phyloP scores from a whole-genome alignment of 192 early-diverging fungal genomes.

The Rhizoclosmatium globosum region DNA sequence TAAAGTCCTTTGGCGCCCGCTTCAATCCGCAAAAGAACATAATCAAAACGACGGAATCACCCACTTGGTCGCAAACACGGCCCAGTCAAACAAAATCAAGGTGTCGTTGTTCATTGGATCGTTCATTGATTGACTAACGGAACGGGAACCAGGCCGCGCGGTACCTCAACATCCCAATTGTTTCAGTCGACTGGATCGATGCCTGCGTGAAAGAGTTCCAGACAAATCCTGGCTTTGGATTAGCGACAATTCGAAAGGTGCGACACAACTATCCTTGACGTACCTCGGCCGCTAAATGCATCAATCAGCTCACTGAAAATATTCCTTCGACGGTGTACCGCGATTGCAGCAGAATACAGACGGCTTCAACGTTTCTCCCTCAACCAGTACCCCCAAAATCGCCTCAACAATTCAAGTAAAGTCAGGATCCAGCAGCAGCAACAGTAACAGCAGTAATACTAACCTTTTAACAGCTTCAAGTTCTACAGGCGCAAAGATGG shows the following conservation, averaged over 20 bases:
- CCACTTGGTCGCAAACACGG: neutral
- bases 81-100: neutral
- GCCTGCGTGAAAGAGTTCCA: neutral
- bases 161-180: neutral
- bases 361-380: no score
- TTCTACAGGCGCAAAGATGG: no score
- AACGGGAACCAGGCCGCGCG: neutral
- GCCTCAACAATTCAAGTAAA: no score
- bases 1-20: neutral
- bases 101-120: neutral
- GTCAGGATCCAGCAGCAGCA: no score
- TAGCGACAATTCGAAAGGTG: no score
- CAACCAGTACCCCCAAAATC: no score
- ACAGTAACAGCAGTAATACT: no score
- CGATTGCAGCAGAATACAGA: neutral
- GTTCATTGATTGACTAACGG: no score
- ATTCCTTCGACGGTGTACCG: neutral
- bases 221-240: neutral
- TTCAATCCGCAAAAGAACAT: neutral
- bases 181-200: neutral
- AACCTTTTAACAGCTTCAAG: no score
- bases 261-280: no score
- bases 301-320: no score
- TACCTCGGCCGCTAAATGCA: no score
- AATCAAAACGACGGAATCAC: neutral